Evolutionary conservation across 2,329 filamentous ascomycete genomes (phyloP).

Genomic region (Cladosporium sp.): DNA sequence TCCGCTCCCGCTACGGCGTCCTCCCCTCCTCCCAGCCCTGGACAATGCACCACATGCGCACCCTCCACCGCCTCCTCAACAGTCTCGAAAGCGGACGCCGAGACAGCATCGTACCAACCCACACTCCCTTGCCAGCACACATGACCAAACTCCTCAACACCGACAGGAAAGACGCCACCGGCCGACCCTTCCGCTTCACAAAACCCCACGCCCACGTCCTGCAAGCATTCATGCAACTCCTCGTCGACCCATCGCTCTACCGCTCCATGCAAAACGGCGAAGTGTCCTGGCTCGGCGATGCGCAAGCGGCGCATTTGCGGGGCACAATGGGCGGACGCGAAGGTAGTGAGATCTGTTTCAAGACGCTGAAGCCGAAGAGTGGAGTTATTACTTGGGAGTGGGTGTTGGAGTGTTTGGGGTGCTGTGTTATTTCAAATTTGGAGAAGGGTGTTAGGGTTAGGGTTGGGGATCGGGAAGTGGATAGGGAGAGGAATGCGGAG

Average conservation of each 20-base stretch:
- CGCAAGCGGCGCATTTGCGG: conserved; percentile 19
- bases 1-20: conserved; percentile 33
- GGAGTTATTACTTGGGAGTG: conserved; percentile 16
- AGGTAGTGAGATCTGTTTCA: conserved; percentile 1
- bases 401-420: conserved; percentile 17
- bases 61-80: conserved; percentile 34
- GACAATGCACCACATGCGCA: conserved; percentile 33
- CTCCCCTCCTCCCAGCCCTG: conserved; percentile 28
- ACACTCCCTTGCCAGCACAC: conserved; percentile 20
- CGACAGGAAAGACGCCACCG: conserved; percentile 17
- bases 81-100: conserved; percentile 22
- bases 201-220: conserved; percentile 26
- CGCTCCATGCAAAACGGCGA: conserved; percentile 25
- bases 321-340: conserved; percentile 15
- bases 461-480: no score
- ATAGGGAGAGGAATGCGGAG: no score
- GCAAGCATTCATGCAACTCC: conserved; percentile 27
- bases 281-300: conserved; percentile 28
- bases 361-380: conserved; percentile 11
- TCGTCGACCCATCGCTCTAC: conserved; percentile 21
- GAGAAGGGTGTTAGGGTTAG: conserved; percentile 12
- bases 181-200: conserved; percentile 22
- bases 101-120: conserved; percentile 27
- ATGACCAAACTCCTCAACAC: conserved; percentile 18
- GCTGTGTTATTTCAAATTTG: conserved; percentile 17